Evolutionary conservation across 306 rosid species (phyloP), one percentile per base, ranked within the genome.

Genomic region (Acacia crassicarpa): DNA sequence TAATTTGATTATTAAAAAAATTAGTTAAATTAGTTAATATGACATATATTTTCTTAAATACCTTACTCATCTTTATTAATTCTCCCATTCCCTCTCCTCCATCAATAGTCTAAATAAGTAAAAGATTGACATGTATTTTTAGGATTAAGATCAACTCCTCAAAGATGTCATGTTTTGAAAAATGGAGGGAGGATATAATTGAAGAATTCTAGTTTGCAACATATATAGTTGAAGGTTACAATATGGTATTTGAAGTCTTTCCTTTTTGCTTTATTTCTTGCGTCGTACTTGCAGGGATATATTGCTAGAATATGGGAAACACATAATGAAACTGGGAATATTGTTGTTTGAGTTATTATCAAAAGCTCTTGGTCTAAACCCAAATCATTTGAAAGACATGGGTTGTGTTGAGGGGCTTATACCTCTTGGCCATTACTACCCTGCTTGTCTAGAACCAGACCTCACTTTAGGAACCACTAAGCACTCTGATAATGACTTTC

Each of bases 361-460:
- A 67, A 75, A 82, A 74, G 88, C 88, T n/a, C 33, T 85, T 8
- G 88, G 81, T 8, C 40, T 85, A 46, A 59, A 27, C 41, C 81
- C 85, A 59, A 67, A 78, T 35, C 68, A 74, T 67, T 45, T 85
- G 10, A 78, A 68, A 27, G 83, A 78, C 10, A 67, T 82, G 70
- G 83, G 53, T 46, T 85, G 85, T 48, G 67, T 56, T 15, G 83
- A 74, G 51, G 80, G 81, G 14, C 75, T 81, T 59, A 0, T 48
- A 4, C 46, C 53, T 67, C 9, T 56, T 58, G n/a, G 80, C 32
- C 85, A 85, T 56, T 85, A 85, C 9, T 85, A 81, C 23, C 85
- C 88, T 25, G 49, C 88, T 5, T 85, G 88, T 67, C 88, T 83
- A 14, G 83, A 85, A 67, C 88, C 88, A 35, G n/a, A 85, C 6